phyloP scores from a whole-genome alignment of 2,329 filamentous ascomycete species.

The Alternaria tenuissima region DNA sequence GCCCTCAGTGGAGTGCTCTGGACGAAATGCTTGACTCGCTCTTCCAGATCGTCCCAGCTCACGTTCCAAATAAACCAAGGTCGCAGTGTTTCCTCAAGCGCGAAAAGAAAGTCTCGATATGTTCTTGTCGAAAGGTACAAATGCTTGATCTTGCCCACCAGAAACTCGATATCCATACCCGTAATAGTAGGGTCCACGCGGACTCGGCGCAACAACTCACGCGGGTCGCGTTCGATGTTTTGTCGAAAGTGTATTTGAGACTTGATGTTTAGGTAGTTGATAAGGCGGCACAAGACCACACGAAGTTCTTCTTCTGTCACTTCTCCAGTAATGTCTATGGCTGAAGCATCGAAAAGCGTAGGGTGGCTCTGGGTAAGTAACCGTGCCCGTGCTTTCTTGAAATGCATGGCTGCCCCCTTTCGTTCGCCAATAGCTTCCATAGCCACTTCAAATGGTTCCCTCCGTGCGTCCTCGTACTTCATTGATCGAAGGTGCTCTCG shows the following conservation, averaged over 20 bases:
- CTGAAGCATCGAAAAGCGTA: slow-evolving; percentile 17
- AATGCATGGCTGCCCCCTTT: slow-evolving; percentile 3
- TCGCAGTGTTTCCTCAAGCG: slow-evolving; percentile 23
- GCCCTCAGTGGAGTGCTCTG: slow-evolving; percentile 28
- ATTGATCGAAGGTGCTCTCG: slow-evolving; percentile 20
- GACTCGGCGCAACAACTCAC: slow-evolving; percentile 21
- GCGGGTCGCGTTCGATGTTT: background rate
- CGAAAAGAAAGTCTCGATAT: slow-evolving; percentile 6
- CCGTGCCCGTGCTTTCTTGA: slow-evolving; percentile 23
- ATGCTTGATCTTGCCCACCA: slow-evolving; percentile 31
- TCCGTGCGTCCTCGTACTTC: slow-evolving; percentile 15
- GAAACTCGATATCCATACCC: slow-evolving; percentile 32
- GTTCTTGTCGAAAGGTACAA: slow-evolving; percentile 9
- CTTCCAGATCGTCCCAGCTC: slow-evolving; percentile 25
- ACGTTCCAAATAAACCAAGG: slow-evolving; percentile 24
- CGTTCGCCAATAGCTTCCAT: slow-evolving; percentile 15
- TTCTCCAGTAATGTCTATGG: slow-evolving; percentile 35
- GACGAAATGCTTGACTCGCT: slow-evolving; percentile 29
- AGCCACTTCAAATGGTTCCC: slow-evolving; percentile 5
- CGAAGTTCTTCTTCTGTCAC: slow-evolving; percentile 32
- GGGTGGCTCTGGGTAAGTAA: slow-evolving; percentile 27
- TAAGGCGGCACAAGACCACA: slow-evolving; percentile 32
- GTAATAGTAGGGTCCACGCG: slow-evolving; percentile 35
- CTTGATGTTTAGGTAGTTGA: slow-evolving; percentile 15
- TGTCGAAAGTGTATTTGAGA: slow-evolving; percentile 2